Percentiles rank a stretch among this genome's conserved stretches.
phyloP scores from a whole-genome alignment of 2,329 filamentous ascomycete genomes.

The Podosphaera xanthii region DNA sequence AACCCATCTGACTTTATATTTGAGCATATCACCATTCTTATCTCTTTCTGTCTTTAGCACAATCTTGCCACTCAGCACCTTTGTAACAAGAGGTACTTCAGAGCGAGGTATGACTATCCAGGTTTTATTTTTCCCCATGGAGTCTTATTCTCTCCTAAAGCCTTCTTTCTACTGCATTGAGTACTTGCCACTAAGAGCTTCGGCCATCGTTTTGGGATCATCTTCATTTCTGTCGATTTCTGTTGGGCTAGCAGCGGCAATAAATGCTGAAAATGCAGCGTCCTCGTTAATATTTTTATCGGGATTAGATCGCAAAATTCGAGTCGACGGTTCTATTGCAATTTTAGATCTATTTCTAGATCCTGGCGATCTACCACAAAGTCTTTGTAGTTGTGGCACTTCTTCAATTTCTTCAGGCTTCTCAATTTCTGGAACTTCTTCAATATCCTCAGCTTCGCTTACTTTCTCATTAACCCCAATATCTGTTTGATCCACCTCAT shows the following conservation, averaged over 20 bases:
- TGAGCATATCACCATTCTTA: background rate
- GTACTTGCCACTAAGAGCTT: too few relatives aligned
- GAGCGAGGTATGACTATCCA: background rate
- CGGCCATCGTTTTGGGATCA: background rate
- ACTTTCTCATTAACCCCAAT: background rate
- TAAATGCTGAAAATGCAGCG: background rate
- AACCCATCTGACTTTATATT: background rate
- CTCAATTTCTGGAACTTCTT: background rate
- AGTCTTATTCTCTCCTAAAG: background rate
- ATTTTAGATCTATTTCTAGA: background rate
- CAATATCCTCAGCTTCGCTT: background rate
- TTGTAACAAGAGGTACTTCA: background rate
- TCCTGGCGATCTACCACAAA: too few relatives aligned
- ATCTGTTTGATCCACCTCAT: background rate
- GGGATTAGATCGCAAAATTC: too few relatives aligned
- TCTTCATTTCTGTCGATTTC: background rate
- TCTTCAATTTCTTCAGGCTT: background rate
- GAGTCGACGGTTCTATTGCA: background rate
- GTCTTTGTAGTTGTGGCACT: background rate
- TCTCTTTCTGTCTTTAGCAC: background rate
- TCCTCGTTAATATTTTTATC: too few relatives aligned
- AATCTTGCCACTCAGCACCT: background rate
- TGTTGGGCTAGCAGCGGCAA: background rate
- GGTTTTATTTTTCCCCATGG: background rate
- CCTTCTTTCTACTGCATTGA: too few relatives aligned